A percentile compares a stretch with the other conserved stretches of the same genome.
Conservation (phyloP, 2,329 filamentous ascomycete species). For the Xylaria sp. region DNA sequence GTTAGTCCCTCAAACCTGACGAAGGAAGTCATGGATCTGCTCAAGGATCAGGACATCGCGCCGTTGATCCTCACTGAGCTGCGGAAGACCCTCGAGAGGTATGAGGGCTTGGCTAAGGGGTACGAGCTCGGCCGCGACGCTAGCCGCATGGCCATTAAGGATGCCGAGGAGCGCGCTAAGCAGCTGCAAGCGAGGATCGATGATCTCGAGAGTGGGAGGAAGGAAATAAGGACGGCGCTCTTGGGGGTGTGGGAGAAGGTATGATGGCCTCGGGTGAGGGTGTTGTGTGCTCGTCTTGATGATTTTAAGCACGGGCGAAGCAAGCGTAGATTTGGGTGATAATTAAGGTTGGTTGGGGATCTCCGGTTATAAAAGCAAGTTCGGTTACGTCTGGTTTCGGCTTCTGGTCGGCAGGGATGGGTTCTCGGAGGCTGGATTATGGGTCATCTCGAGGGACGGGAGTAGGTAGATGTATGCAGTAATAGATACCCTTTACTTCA, state of each 20-base stretch:
- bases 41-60: constrained; percentile 58
- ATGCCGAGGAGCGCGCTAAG: constrained; percentile 64
- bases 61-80: constrained; percentile 54
- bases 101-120: constrained; percentile 70
- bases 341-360: not conserved
- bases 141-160: constrained; percentile 68
- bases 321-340: not conserved
- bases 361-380: not conserved
- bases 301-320: no score
- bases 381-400: not conserved
- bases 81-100: constrained; percentile 60
- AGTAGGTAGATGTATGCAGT: constrained; percentile 1
- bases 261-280: constrained; percentile 8
- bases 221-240: constrained; percentile 19
- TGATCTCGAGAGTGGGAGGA: constrained; percentile 54
- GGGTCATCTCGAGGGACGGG: not conserved
- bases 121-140: constrained; percentile 74
- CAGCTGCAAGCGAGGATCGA: constrained; percentile 53
- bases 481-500: not conserved
- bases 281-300: not conserved
- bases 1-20: constrained; percentile 51
- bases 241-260: constrained; percentile 22
- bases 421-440: not conserved
- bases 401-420: not conserved
- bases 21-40: constrained; percentile 61